Evolutionary conservation across 176 grass and related monocot genomes (phyloP).

Genomic region (Rhynchospora tenuis): DNA sequence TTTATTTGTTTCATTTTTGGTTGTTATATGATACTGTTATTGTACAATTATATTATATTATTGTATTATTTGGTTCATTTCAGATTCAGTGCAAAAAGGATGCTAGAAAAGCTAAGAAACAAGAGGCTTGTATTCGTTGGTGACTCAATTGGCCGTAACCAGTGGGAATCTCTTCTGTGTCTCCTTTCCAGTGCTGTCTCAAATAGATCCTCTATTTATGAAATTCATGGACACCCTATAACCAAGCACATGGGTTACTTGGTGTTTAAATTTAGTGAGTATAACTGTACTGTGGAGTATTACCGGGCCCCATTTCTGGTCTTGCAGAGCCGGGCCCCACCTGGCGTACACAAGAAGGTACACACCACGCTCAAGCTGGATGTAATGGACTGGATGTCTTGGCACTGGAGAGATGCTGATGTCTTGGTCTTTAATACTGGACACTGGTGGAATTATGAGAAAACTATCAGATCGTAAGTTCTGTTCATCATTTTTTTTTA

Average conservation of each 20-base stretch:
- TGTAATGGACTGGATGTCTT: constrained; percentile 68
- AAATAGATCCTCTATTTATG: constrained; percentile 38
- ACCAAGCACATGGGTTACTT: constrained; percentile 69
- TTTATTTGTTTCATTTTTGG: neutral
- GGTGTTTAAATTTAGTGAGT: constrained; percentile 74
- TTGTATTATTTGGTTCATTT: neutral
- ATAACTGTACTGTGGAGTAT: constrained; percentile 89
- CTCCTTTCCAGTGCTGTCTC: constrained; percentile 31
- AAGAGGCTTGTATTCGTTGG: constrained; percentile 40
- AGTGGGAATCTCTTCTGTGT: constrained; percentile 50
- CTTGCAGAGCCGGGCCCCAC: constrained; percentile 46
- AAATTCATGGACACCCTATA: constrained; percentile 39
- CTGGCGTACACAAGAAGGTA: constrained; percentile 34
- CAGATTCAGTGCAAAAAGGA: constrained; percentile 40
- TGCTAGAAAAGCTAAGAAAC: constrained; percentile 40
- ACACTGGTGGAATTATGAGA: constrained; percentile 91
- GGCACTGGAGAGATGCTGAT: constrained; percentile 71
- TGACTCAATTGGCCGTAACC: constrained; percentile 42
- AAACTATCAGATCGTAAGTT: constrained; percentile 71
- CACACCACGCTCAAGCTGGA: constrained; percentile 60
- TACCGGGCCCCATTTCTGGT: constrained; percentile 82
- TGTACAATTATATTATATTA: neutral
- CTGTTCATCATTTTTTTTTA: neutral
- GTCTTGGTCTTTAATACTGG: constrained; percentile 76
- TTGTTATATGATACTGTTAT: neutral